These are phyloP conservation scores for Gamsiella multidivaricata DNA, from an alignment of 192 early-diverging fungal species.

Conservation along the genomic window DNA sequence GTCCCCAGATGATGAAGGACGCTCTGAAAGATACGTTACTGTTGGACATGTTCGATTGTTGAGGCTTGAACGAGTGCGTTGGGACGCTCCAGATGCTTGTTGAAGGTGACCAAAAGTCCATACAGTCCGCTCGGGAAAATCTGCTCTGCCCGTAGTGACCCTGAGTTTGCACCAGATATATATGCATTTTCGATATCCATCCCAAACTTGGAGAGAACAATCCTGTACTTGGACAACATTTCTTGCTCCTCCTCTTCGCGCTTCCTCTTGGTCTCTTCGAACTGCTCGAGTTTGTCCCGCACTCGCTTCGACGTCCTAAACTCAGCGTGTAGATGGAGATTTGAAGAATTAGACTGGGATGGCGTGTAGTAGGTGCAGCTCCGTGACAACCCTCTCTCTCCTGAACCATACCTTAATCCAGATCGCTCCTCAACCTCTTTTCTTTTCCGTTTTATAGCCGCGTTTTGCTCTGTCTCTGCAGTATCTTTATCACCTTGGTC, in stretches of 20 bases:
- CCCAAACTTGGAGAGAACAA: slow-evolving; percentile 47
- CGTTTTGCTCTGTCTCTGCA: slow-evolving; percentile 18
- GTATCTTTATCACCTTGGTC: slow-evolving; percentile 25
- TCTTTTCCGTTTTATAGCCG: slow-evolving; percentile 41
- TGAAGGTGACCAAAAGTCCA: slow-evolving; percentile 23
- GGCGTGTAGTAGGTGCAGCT: no score
- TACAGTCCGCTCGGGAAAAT: slow-evolving; percentile 37
- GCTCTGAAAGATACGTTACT: slow-evolving; percentile 17
- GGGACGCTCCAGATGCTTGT: slow-evolving; percentile 46
- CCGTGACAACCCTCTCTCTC: no score
- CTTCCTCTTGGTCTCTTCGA: slow-evolving; percentile 50
- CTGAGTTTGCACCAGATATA: slow-evolving; percentile 4
- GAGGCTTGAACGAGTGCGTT: slow-evolving; percentile 45
- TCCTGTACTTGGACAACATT: slow-evolving; percentile 42
- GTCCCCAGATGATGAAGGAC: background rate
- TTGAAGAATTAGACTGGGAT: no score
- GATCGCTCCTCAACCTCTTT: slow-evolving; percentile 48
- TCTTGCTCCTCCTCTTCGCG: slow-evolving; percentile 51
- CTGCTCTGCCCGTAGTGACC: background rate
- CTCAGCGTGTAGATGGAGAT: background rate
- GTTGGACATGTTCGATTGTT: slow-evolving; percentile 31
- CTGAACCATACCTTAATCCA: slow-evolving; percentile 28
- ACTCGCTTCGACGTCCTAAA: slow-evolving; percentile 51
- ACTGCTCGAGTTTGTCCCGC: slow-evolving; percentile 47
- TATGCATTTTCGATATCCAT: slow-evolving; percentile 44